Evolutionary conservation across 805 yeast genomes (phyloP).

Genomic region (Teunomyces stri): DNA sequence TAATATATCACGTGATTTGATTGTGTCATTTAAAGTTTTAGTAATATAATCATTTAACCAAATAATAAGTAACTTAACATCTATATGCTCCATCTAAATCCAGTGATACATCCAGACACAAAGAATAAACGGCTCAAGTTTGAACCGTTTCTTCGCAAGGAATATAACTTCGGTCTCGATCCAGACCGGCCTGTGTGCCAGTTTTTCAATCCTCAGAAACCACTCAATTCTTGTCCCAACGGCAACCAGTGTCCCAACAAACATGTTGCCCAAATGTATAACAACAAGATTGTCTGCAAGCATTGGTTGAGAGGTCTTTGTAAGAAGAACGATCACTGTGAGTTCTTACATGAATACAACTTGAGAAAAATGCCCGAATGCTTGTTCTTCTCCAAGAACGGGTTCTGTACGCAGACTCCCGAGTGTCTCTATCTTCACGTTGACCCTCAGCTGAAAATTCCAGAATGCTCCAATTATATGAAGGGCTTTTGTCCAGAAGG

Average conservation of each 20-base stretch:
- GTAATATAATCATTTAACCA: no score
- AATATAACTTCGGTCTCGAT: slow-evolving; percentile 77
- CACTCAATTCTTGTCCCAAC: slow-evolving; percentile 71
- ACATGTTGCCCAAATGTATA: slow-evolving; percentile 60
- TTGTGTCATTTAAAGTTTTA: no score
- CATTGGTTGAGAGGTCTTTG: slow-evolving; percentile 98
- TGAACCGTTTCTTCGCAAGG: slow-evolving; percentile 78
- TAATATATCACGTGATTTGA: no score
- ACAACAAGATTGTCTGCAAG: slow-evolving; percentile 79
- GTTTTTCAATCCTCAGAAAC: slow-evolving; percentile 51
- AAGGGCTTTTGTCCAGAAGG: slow-evolving; percentile 93
- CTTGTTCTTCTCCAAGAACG: slow-evolving; percentile 76
- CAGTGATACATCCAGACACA: slow-evolving; percentile 42
- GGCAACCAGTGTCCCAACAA: slow-evolving; percentile 86
- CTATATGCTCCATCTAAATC: slow-evolving; percentile 36
- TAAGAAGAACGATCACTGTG: slow-evolving; percentile 95
- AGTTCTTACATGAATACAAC: slow-evolving; percentile 92
- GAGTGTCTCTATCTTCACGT: slow-evolving; percentile 92
- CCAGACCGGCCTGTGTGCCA: slow-evolving; percentile 90
- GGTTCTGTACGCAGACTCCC: slow-evolving; percentile 86
- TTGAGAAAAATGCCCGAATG: slow-evolving; percentile 96
- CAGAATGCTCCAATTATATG: slow-evolving; percentile 79
- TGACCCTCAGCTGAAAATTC: slow-evolving; percentile 85
- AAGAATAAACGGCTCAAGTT: slow-evolving; percentile 51
- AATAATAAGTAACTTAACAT: neutral